phyloP scores from a whole-genome alignment of 257 asterid genomes.

The Solanum virginianum region DNA sequence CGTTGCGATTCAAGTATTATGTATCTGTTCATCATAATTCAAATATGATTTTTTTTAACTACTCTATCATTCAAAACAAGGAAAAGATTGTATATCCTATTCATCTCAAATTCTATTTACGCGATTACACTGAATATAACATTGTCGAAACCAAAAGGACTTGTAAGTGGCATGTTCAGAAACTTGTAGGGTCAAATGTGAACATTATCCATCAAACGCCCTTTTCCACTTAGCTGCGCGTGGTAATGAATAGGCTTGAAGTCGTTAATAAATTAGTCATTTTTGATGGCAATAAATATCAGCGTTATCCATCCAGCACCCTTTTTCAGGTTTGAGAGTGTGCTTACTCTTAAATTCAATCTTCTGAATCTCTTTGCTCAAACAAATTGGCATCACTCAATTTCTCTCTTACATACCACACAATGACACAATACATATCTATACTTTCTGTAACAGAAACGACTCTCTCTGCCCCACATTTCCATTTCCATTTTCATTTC shows the following conservation, averaged over 20 bases:
- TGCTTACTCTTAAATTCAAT: neutral
- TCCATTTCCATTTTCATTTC: neutral
- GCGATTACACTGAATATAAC: no score
- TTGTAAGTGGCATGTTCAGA: no score
- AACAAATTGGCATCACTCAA: neutral
- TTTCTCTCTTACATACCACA: conserved; percentile 1
- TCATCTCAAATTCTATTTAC: no score
- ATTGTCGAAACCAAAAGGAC: no score
- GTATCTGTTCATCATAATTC: neutral
- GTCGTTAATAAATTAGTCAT: neutral
- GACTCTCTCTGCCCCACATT: conserved; percentile 3
- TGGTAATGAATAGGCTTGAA: neutral
- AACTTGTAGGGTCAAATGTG: neutral
- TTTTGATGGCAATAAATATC: neutral
- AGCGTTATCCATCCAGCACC: neutral
- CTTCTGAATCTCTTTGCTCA: neutral
- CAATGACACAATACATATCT: neutral
- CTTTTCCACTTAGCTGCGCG: neutral
- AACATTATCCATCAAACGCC: no score
- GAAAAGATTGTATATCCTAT: no score
- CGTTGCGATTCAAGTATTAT: neutral
- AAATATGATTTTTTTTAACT: no score
- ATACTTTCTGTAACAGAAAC: neutral
- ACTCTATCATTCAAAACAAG: no score
- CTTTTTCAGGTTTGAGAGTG: neutral